Conservation (phyloP, 169 alveolate species). For the Plasmodium falciparum region DNA sequence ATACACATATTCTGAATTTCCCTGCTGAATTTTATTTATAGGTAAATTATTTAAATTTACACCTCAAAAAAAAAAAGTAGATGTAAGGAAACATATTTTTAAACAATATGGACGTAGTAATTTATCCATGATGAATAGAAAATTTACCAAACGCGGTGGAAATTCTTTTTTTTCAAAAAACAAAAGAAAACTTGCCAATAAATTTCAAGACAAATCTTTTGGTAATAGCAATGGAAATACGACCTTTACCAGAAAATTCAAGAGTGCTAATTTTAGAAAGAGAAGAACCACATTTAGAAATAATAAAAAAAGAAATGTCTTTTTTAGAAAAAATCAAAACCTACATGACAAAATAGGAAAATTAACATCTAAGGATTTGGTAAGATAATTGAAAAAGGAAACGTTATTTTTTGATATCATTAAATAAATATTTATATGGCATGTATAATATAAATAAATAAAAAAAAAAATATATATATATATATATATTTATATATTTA, state of each 20-base stretch:
- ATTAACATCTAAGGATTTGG: conserved; percentile 67
- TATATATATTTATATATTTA: not conserved
- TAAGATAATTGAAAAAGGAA: conserved; percentile 4
- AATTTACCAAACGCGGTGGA: conserved; percentile 27
- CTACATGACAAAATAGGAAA: conserved; percentile 68
- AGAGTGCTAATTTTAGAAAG: conserved; percentile 21
- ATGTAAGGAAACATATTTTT: conserved; percentile 67
- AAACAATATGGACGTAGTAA: conserved; percentile 65
- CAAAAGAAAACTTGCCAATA: conserved; percentile 31
- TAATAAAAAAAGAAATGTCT: conserved; percentile 39
- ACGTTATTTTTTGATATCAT: not conserved
- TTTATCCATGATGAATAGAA: conserved; percentile 74
- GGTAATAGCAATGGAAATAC: conserved; percentile 8
- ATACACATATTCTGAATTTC: not conserved
- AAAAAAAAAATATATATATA: too few relatives aligned
- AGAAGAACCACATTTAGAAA: conserved; percentile 26
- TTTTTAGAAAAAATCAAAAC: conserved; percentile 34
- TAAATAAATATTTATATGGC: not conserved
- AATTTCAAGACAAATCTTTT: conserved; percentile 17
- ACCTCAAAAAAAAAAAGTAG: conserved; percentile 55
- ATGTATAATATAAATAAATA: not conserved
- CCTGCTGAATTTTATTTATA: conserved; percentile 52
- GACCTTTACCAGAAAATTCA: conserved; percentile 4
- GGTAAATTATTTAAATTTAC: conserved; percentile 52
- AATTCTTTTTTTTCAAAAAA: conserved; percentile 23